These are phyloP conservation scores for Chaetomiaceae sp. DNA, from an alignment of 2,329 filamentous ascomycete genomes.

Conservation along the genomic window DNA sequence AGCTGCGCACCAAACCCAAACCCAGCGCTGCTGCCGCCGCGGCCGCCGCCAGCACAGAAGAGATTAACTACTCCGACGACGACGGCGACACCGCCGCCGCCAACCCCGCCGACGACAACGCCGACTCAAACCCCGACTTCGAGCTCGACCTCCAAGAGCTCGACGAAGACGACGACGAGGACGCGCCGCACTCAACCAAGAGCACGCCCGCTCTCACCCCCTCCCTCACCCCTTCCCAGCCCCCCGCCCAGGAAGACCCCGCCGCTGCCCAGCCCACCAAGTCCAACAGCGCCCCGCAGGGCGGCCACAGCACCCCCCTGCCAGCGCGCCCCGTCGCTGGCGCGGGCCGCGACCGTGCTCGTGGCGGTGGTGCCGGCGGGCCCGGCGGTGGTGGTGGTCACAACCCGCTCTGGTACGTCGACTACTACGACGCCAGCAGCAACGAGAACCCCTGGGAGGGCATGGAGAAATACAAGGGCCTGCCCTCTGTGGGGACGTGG, in stretches of 20 bases:
- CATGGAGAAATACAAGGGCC: slow-evolving; percentile 43
- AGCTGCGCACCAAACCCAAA: slow-evolving; percentile 11
- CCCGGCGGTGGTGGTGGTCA: slow-evolving; percentile 25
- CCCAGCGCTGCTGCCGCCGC: too few relatives aligned
- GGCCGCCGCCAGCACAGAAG: background rate
- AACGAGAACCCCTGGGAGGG: slow-evolving; percentile 67
- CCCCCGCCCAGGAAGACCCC: slow-evolving; percentile 17
- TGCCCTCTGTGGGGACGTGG: slow-evolving; percentile 43
- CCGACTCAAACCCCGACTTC: slow-evolving; percentile 14
- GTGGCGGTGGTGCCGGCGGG: slow-evolving; percentile 18
- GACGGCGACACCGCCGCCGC: slow-evolving; percentile 29
- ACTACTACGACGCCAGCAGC: slow-evolving; percentile 63
- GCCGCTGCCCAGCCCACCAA: too few relatives aligned
- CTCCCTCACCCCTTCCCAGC: slow-evolving; percentile 26
- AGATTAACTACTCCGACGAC: slow-evolving; percentile 41
- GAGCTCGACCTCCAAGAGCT: background rate
- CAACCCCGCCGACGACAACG: slow-evolving; percentile 3
- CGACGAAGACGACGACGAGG: too few relatives aligned
- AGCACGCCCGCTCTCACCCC: slow-evolving; percentile 14
- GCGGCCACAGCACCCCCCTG: too few relatives aligned
- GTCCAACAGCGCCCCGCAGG: too few relatives aligned
- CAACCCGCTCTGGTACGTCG: slow-evolving; percentile 53
- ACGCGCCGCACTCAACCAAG: background rate
- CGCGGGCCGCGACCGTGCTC: background rate
- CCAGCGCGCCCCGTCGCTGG: too few relatives aligned